phyloP scores from a whole-genome alignment of 495 filamentous ascomycete genomes.

The Neurospora sublineolata region DNA sequence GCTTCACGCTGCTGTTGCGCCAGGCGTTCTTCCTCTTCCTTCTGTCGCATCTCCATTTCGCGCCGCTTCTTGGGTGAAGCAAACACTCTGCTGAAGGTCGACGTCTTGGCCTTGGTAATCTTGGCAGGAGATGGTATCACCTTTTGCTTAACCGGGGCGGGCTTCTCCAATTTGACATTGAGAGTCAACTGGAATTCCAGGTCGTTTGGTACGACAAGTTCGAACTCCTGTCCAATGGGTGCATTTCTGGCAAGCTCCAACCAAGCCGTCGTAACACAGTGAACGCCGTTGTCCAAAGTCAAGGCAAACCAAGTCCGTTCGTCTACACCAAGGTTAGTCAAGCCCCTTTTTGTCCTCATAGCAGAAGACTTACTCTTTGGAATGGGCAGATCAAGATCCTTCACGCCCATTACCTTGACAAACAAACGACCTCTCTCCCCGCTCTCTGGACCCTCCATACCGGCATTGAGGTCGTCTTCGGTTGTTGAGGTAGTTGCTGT shows the following conservation, averaged over 20 bases:
- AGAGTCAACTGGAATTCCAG: conserved; percentile 95
- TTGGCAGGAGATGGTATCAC: conserved; percentile 47
- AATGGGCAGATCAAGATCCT: conserved; percentile 83
- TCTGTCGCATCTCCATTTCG: conserved; percentile 72
- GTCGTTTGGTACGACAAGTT: conserved; percentile 91
- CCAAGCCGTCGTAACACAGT: conserved; percentile 95
- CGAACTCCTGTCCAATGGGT: conserved; percentile 95
- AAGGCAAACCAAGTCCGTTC: conserved; percentile 88
- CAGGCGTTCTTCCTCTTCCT: conserved; percentile 58
- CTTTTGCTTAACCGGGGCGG: conserved; percentile 39
- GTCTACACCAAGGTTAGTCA: conserved; percentile 38
- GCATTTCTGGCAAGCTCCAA: conserved; percentile 85
- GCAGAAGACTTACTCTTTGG: conserved; percentile 59
- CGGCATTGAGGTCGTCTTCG: conserved; percentile 42
- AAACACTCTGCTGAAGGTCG: conserved; percentile 83
- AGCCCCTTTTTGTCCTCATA: neutral
- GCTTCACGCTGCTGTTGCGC: conserved; percentile 59
- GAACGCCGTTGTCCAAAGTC: conserved; percentile 91
- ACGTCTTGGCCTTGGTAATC: conserved; percentile 53
- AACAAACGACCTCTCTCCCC: conserved; percentile 88
- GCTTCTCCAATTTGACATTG: conserved; percentile 84
- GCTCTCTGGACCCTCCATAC: conserved; percentile 56
- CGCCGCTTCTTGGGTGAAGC: conserved; percentile 90
- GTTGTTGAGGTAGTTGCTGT: conserved; percentile 47
- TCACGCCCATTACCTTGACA: conserved; percentile 93